These are phyloP conservation scores for Bimuria novae-zelandiae DNA, from an alignment of 2,329 filamentous ascomycete genomes.

Conservation along the genomic window DNA sequence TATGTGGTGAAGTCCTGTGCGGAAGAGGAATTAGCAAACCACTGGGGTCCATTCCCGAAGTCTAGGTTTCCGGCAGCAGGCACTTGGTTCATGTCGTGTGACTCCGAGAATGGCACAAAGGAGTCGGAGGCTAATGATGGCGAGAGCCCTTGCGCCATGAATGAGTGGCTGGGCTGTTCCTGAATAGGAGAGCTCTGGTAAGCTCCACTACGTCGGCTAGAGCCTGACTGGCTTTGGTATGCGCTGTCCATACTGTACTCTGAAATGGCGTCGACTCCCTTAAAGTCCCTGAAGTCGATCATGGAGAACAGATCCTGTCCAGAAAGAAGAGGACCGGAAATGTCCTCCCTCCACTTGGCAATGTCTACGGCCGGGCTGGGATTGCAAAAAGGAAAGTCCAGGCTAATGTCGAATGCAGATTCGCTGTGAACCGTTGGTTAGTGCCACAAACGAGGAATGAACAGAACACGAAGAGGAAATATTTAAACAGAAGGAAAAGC, in stretches of 20 bases:
- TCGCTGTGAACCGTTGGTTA: conserved; percentile 46
- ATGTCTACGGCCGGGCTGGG: conserved; percentile 39
- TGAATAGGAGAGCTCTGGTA: conserved; percentile 18
- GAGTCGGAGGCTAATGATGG: conserved; percentile 44
- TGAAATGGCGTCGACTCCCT: conserved; percentile 41
- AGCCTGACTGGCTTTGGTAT: conserved; percentile 47
- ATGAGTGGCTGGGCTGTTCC: conserved; percentile 38
- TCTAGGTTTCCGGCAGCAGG: conserved; percentile 38
- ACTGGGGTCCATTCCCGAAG: conserved; percentile 34
- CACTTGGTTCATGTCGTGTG: conserved; percentile 42
- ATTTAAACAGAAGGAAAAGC: conserved; percentile 17
- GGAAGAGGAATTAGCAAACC: conserved; percentile 45
- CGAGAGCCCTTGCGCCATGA: conserved; percentile 41
- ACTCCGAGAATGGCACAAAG: conserved; percentile 38
- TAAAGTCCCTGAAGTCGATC: conserved; percentile 43
- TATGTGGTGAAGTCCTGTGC: conserved; percentile 43
- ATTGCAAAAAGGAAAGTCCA: conserved; percentile 40
- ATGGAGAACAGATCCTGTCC: conserved; percentile 42
- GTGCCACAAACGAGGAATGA: conserved; percentile 28
- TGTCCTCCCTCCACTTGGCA: conserved; percentile 49
- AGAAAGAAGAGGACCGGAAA: conserved; percentile 39
- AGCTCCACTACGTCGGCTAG: conserved; percentile 39
- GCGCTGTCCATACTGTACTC: conserved; percentile 51
- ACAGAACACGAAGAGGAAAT: conserved; percentile 18
- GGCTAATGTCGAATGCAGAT: conserved; percentile 44